Evolutionary conservation across 1,139 yeast genomes (phyloP), one percentile per base, ranked within the genome.

Genomic region (Saccharomyces hybrid): DNA sequence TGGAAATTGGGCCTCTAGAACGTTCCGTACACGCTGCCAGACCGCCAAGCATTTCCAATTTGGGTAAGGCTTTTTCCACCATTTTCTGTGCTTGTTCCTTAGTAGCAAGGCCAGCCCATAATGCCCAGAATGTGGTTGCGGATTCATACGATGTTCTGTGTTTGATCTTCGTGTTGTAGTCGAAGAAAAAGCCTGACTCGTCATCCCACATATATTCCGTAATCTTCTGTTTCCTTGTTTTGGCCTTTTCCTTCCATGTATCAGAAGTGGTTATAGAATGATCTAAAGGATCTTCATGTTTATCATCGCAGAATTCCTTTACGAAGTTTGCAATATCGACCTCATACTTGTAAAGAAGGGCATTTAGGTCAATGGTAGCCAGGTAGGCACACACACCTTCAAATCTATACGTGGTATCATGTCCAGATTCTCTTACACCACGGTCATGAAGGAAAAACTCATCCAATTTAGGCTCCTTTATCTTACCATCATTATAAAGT

Each of bases 351-450:
- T 88, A 91, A 42, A 93, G 75, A 62, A 95, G 75, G 4, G 95
- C 79, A 71, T 91, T 91, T 65, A 93, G 77, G 70, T 93, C 99
- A 54, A 93, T 86, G 0, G 99, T 93, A 2, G 96, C 97, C 60
- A 93, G 74, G 66, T 87, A 76, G 0, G 97, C 97, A 71, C 96
- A 89, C 51, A 82, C 80, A 41, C 96, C 96, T 72, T 91, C 97
- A 54, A 93, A 75, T 64, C 99, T 78, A 68, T 91, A 90, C 3
- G 93, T 80, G 0, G 98, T 95, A 69, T 93, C 99, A 70, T 93
- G 99, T 1, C 99, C 99, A 47, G 95, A 86, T 72, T 93, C 99
- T 66, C 99, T 80, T n/a, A 93, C 96, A 1, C 96, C 98, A 58
- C 98, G 79, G 70, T 93, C 99, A 68, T 93, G 97, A 54, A 88